Evolutionary conservation across 1,139 yeast genomes (phyloP).

Genomic region (Nakaseomyces bracarensis): DNA sequence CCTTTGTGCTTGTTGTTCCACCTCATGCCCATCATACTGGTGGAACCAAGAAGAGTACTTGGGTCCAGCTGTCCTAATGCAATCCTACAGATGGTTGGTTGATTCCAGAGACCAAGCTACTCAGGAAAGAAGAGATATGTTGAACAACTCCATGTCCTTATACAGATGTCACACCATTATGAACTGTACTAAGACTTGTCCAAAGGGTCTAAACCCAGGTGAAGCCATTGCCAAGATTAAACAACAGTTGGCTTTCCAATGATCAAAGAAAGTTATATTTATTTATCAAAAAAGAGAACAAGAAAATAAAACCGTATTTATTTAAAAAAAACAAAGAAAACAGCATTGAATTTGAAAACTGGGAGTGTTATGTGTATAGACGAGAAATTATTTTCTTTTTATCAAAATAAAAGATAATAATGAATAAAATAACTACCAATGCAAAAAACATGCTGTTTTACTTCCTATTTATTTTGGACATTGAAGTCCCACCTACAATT

Average conservation of each 20-base stretch:
- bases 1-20: conserved; percentile 97
- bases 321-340: background rate
- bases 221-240: conserved; percentile 94
- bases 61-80: conserved; percentile 98
- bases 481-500: too few species aligned
- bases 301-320: background rate
- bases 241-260: conserved; percentile 62
- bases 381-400: too few species aligned
- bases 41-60: conserved; percentile 99
- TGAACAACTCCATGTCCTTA: conserved; percentile 93
- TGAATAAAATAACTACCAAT: too few species aligned
- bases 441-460: background rate
- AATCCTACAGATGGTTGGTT: conserved; percentile 97
- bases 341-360: too few species aligned
- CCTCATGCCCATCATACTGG: conserved; percentile 99
- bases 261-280: background rate
- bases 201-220: conserved; percentile 98
- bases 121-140: conserved; percentile 70
- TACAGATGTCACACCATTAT: conserved; percentile 98
- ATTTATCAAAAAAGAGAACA: background rate
- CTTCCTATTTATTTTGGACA: too few species aligned
- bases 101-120: conserved; percentile 95
- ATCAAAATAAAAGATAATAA: too few species aligned
- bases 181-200: conserved; percentile 98
- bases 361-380: too few species aligned